Evolutionary conservation across 31 red algal genomes (phyloP).

Genomic region (Endocladia muricata): DNA sequence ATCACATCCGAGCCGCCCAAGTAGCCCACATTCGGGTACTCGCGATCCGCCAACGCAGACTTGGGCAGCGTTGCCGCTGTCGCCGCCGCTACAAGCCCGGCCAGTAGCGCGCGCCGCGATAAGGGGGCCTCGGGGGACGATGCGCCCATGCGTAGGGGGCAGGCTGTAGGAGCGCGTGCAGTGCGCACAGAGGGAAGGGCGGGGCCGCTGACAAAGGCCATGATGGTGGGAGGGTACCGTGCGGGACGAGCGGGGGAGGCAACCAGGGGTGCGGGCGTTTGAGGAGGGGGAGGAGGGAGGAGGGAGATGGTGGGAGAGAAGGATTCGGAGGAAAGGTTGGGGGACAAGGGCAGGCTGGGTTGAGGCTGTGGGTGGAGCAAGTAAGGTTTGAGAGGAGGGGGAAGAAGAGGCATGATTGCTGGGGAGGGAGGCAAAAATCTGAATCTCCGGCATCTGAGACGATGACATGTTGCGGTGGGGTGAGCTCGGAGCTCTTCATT

Average conservation of each 20-base stretch:
- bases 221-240: not conserved
- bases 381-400: not conserved
- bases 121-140: not conserved
- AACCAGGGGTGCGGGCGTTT: not conserved
- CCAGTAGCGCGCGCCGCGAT: constrained; percentile 59
- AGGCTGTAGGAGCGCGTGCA: constrained; percentile 7
- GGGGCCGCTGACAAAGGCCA: constrained; percentile 63
- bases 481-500: constrained; percentile 14
- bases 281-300: not conserved
- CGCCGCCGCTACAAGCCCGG: constrained; percentile 30
- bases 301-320: not conserved
- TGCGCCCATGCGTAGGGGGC: constrained; percentile 3
- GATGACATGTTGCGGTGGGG: not conserved
- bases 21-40: constrained; percentile 85
- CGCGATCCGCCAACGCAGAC: constrained; percentile 60
- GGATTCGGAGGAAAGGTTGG: not conserved
- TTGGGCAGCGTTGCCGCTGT: constrained; percentile 26
- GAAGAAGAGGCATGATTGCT: too few species aligned
- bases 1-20: constrained; percentile 87
- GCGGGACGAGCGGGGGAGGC: not conserved
- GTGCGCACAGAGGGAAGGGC: constrained; percentile 42
- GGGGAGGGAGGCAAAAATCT: not conserved
- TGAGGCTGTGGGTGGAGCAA: not conserved
- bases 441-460: not conserved
- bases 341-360: not conserved